phyloP scores from a whole-genome alignment of 345 rosid species.

The Citrus glauca region DNA sequence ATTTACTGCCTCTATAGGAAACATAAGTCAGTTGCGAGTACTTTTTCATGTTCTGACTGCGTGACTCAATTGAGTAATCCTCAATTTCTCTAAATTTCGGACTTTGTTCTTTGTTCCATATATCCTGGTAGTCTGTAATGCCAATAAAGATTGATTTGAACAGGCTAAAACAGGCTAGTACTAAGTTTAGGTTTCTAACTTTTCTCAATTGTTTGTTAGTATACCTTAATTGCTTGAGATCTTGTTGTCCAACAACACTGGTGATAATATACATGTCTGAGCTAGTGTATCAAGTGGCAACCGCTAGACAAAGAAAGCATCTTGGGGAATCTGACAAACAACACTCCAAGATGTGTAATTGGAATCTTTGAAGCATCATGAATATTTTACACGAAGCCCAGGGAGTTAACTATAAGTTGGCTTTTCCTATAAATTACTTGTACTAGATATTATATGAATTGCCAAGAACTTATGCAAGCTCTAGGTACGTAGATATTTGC shows the following conservation, averaged over 20 bases:
- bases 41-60: slow-evolving; percentile 2
- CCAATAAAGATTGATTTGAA: neutral
- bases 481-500: neutral
- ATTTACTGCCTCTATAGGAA: neutral
- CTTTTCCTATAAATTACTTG: neutral
- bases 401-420: neutral
- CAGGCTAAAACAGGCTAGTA: neutral
- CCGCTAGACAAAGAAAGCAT: neutral
- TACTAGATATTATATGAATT: neutral
- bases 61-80: neutral
- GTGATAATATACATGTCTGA: neutral
- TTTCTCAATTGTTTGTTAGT: neutral
- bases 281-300: neutral
- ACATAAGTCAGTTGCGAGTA: neutral
- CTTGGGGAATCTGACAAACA: neutral
- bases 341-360: neutral
- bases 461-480: neutral
- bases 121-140: neutral
- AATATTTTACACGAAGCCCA: neutral
- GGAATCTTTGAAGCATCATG: neutral
- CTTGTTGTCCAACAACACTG: neutral
- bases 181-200: neutral
- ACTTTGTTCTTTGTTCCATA: neutral
- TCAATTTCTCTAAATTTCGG: neutral
- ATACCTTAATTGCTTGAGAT: neutral